Evolutionary conservation across 2,329 filamentous ascomycete species (phyloP).

Genomic region (Colletotrichum lini): DNA sequence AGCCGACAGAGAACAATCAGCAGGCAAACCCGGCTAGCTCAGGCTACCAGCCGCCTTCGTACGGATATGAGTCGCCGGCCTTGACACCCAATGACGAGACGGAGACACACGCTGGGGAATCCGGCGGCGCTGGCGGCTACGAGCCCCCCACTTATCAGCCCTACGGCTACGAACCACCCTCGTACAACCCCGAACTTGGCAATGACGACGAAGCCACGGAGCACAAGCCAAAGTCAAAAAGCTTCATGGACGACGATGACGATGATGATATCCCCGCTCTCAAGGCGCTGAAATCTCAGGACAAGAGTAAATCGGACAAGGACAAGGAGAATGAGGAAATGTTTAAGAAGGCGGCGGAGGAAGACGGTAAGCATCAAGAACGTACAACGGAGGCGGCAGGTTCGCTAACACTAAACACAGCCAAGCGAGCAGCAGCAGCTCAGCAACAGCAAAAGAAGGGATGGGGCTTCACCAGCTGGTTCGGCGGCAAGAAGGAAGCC

Average conservation of each 20-base stretch:
- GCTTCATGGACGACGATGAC: slow-evolving; percentile 86
- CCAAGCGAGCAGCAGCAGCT: slow-evolving; percentile 72
- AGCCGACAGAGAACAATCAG: background rate
- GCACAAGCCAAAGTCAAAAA: slow-evolving; percentile 79
- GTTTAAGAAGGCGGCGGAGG: slow-evolving; percentile 86
- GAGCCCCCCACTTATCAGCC: slow-evolving; percentile 75
- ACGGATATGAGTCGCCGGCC: slow-evolving; percentile 67
- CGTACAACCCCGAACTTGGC: slow-evolving; percentile 67
- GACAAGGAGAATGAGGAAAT: slow-evolving; percentile 88
- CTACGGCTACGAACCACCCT: slow-evolving; percentile 70
- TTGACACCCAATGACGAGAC: slow-evolving; percentile 51
- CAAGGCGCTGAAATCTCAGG: slow-evolving; percentile 61
- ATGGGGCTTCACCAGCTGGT: slow-evolving; percentile 91
- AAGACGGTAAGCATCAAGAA: slow-evolving; percentile 69
- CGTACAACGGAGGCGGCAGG: background rate
- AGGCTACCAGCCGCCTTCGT: slow-evolving; percentile 62
- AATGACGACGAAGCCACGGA: slow-evolving; percentile 64
- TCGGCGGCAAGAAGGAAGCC: slow-evolving; percentile 79
- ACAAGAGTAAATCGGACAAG: slow-evolving; percentile 75
- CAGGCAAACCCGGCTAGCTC: slow-evolving; percentile 43
- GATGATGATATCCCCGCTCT: slow-evolving; percentile 75
- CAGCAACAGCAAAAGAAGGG: slow-evolving; percentile 70
- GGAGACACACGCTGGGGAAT: slow-evolving; percentile 47
- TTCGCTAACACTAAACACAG: slow-evolving; percentile 54
- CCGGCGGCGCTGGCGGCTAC: slow-evolving; percentile 62